Conservation (phyloP, 768 basidiomycete genomes). For the Tricholoma sp. region DNA sequence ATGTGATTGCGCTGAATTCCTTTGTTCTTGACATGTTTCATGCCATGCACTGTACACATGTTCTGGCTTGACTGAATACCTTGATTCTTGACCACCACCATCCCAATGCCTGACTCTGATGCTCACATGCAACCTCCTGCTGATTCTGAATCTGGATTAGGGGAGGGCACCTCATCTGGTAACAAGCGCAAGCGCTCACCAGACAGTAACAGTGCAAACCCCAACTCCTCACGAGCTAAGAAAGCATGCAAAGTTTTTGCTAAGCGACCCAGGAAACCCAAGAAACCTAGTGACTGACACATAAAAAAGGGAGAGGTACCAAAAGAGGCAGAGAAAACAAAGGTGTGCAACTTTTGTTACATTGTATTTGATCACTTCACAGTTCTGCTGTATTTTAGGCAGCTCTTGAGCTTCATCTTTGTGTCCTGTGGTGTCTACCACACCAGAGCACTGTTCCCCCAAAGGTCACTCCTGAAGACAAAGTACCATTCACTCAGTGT, state of each 20-base stretch:
- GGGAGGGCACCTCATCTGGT: background rate
- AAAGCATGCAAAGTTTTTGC: background rate
- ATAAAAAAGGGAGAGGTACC: conserved; percentile 6
- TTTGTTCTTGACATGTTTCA: conserved; percentile 2
- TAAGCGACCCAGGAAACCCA: conserved; percentile 6
- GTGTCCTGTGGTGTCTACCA: conserved; percentile 9
- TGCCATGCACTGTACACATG: conserved; percentile 3
- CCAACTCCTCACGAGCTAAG: background rate
- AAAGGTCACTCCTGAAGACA: conserved; percentile 3
- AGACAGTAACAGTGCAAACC: background rate
- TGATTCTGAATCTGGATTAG: no score
- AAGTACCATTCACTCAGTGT: background rate
- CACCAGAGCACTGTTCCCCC: conserved; percentile 10
- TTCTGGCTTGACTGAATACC: background rate
- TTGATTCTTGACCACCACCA: background rate
- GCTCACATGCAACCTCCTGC: no score
- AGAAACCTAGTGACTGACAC: conserved; percentile 10
- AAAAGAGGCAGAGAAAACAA: conserved; percentile 5
- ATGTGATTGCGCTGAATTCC: background rate
- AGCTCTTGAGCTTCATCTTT: conserved; percentile 7
- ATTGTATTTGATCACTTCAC: background rate
- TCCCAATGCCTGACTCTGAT: background rate
- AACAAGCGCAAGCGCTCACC: background rate
- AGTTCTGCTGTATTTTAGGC: background rate
- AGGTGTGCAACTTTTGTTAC: conserved; percentile 3